Percentiles rank a stretch among this genome's conserved stretches.
Evolutionary conservation across 805 yeast genomes (phyloP).

Genomic region (Torulaspora gathmanii): DNA sequence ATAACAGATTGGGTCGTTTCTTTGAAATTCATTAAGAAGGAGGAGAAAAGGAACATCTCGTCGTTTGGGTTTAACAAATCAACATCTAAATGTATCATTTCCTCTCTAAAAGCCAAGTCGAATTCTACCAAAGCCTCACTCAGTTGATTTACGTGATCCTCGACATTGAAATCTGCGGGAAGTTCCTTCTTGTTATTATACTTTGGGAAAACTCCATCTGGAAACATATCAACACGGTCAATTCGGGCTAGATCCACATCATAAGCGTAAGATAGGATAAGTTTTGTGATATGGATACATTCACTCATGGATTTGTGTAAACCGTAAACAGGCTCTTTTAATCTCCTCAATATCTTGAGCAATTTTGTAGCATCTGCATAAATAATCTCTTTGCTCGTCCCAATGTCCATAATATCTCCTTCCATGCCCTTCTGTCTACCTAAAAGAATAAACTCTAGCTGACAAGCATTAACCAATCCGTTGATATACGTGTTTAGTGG

Average conservation of each 20-base stretch:
- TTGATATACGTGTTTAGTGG: slow-evolving; percentile 35
- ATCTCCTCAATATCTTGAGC: slow-evolving; percentile 29
- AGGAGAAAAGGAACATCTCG: slow-evolving; percentile 46
- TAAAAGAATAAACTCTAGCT: slow-evolving; percentile 40
- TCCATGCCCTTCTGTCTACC: slow-evolving; percentile 23
- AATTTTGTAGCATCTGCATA: slow-evolving; percentile 37
- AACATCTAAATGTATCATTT: slow-evolving; percentile 31
- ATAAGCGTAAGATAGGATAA: slow-evolving; percentile 38
- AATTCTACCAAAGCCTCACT: slow-evolving; percentile 35
- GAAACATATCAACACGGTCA: slow-evolving; percentile 17
- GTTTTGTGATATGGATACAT: slow-evolving; percentile 33
- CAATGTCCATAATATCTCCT: slow-evolving; percentile 17
- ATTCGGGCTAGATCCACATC: slow-evolving; percentile 36
- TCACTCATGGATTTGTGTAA: slow-evolving; percentile 37
- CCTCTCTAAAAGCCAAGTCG: slow-evolving; percentile 36
- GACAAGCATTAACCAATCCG: slow-evolving; percentile 47
- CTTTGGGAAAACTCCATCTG: slow-evolving; percentile 13
- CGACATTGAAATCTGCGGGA: slow-evolving; percentile 28
- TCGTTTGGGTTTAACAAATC: slow-evolving; percentile 43
- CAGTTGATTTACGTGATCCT: slow-evolving; percentile 23
- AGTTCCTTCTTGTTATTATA: slow-evolving; percentile 18
- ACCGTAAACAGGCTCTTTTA: slow-evolving; percentile 33
- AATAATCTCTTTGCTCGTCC: slow-evolving; percentile 35
- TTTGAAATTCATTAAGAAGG: slow-evolving; percentile 46
- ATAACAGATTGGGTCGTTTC: slow-evolving; percentile 37